phyloP scores from a whole-genome alignment of 2,329 filamentous ascomycete species.

The Paraconiothyrium sp. region DNA sequence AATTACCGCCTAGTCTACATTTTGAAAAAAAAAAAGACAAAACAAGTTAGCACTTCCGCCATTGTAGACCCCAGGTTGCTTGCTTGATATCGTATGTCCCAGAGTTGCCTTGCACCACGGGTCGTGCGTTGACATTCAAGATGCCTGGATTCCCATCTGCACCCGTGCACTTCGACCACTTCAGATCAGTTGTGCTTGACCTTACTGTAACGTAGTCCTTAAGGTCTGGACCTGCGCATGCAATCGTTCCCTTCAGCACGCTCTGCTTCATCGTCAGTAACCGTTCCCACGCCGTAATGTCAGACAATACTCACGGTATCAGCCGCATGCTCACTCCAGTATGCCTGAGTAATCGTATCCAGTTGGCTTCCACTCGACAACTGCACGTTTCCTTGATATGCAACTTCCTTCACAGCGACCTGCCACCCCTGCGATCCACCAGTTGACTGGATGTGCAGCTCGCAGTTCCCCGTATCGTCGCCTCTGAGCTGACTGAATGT shows the following conservation, averaged over 20 bases:
- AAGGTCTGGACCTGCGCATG: slow-evolving; percentile 37
- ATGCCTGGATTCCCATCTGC: slow-evolving; percentile 39
- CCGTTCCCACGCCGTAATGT: neutral
- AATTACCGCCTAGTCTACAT: slow-evolving; percentile 7
- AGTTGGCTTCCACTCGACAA: slow-evolving; percentile 35
- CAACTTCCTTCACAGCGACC: slow-evolving; percentile 37
- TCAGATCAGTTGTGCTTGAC: slow-evolving; percentile 33
- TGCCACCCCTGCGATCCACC: slow-evolving; percentile 41
- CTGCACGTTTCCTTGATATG: slow-evolving; percentile 34
- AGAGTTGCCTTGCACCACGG: slow-evolving; percentile 37
- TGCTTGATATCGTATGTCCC: slow-evolving; percentile 41
- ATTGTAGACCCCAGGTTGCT: slow-evolving; percentile 38
- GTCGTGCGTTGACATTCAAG: slow-evolving; percentile 43
- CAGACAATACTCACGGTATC: slow-evolving; percentile 35
- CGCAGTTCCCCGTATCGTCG: slow-evolving; percentile 40
- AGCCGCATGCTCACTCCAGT: slow-evolving; percentile 42
- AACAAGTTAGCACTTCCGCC: slow-evolving; percentile 37
- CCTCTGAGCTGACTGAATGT: slow-evolving; percentile 37
- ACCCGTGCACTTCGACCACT: slow-evolving; percentile 42
- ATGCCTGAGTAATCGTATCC: slow-evolving; percentile 37
- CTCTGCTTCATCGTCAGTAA: slow-evolving; percentile 23
- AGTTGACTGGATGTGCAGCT: slow-evolving; percentile 38
- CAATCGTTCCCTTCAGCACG: slow-evolving; percentile 29
- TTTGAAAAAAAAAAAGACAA: neutral
- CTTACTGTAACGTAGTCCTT: slow-evolving; percentile 37